Evolutionary conservation across 202 grass and related monocot genomes (phyloP).

Genomic region (Eragrostis tef): DNA sequence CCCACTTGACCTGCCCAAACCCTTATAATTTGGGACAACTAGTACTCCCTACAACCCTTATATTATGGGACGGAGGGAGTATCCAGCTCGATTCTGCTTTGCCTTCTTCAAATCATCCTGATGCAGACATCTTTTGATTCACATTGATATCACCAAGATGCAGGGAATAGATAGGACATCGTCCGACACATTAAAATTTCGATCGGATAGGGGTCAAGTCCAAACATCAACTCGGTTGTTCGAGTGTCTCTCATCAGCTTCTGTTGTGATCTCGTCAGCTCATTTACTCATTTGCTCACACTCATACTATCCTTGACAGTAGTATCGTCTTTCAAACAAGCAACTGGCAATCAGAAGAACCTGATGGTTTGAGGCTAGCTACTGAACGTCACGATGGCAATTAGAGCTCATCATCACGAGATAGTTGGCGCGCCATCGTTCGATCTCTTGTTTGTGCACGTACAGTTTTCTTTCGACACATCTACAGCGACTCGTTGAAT

Average conservation of each 20-base stretch:
- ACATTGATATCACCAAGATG: background rate
- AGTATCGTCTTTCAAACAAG: background rate
- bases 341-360: background rate
- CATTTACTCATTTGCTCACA: background rate
- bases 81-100: background rate
- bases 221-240: background rate
- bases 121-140: background rate
- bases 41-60: too few species aligned
- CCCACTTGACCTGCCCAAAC: too few species aligned
- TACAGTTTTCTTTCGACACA: background rate
- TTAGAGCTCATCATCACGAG: conserved; percentile 4
- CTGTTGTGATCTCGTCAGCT: background rate
- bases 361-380: background rate
- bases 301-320: too few species aligned
- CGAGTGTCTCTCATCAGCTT: background rate
- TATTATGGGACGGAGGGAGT: too few species aligned
- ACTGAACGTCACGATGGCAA: background rate
- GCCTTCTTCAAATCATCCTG: background rate
- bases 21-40: too few species aligned
- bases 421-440: background rate
- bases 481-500: background rate
- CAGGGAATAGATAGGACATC: background rate
- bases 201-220: background rate
- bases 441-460: background rate
- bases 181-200: background rate